phyloP scores from a whole-genome alignment of 108 stramenopile genomes.

The Pelagomonas calceolata region DNA sequence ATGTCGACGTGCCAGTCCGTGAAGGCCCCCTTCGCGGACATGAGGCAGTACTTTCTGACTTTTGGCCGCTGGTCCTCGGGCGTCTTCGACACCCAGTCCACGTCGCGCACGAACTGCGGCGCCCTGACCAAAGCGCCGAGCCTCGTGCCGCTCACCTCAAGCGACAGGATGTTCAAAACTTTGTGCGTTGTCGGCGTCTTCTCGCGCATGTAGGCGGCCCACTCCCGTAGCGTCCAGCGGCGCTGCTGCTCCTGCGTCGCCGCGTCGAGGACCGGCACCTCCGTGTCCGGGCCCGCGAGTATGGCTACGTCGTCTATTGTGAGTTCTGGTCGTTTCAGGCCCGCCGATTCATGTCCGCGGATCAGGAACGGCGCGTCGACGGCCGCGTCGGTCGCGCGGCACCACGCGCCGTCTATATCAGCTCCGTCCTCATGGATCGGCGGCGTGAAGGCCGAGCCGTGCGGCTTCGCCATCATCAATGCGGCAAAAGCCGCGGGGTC shows the following conservation, averaged over 20 bases:
- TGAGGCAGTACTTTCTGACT: slow-evolving; percentile 76
- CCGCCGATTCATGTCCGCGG: too few relatives aligned
- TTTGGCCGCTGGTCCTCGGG: slow-evolving; percentile 32
- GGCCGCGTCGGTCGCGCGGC: too few relatives aligned
- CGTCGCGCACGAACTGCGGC: slow-evolving; percentile 57
- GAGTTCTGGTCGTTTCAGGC: neutral
- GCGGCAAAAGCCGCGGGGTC: too few relatives aligned
- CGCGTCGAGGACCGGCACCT: neutral
- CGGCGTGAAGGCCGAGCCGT: too few relatives aligned
- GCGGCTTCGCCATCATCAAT: too few relatives aligned
- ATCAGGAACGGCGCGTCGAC: too few relatives aligned
- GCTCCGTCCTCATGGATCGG: too few relatives aligned
- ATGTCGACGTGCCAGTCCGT: slow-evolving; percentile 93
- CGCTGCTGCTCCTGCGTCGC: neutral
- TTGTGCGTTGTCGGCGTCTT: slow-evolving; percentile 6
- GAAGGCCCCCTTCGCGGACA: slow-evolving; percentile 60
- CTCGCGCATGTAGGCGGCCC: neutral
- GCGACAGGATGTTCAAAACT: slow-evolving; percentile 57
- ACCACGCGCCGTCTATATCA: too few relatives aligned
- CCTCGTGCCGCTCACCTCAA: slow-evolving; percentile 48
- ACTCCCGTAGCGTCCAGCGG: neutral
- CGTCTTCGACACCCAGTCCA: slow-evolving; percentile 62
- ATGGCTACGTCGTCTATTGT: neutral
- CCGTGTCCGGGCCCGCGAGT: neutral
- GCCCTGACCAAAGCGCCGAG: slow-evolving; percentile 30